Percentiles rank a stretch among this genome's conserved stretches.
Evolutionary conservation across 345 rosid genomes (phyloP).

Genomic region (Citrus inodora): DNA sequence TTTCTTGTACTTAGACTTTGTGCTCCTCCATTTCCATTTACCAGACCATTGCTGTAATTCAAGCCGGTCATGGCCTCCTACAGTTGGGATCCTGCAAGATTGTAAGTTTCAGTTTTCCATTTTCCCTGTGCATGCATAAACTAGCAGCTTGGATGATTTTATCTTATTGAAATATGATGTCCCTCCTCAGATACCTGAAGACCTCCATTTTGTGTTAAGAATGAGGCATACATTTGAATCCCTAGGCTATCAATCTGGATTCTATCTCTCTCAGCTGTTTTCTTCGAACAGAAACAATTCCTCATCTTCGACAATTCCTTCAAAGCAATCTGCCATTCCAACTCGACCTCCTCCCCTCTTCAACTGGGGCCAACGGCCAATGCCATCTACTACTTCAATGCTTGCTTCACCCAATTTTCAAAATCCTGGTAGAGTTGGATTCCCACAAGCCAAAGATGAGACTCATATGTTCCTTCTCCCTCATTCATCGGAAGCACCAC

Average conservation of each 20-base stretch:
- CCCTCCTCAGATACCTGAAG: slow-evolving; percentile 73
- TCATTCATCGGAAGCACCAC: slow-evolving; percentile 37
- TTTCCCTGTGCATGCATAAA: background rate
- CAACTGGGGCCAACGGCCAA: slow-evolving; percentile 64
- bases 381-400: slow-evolving; percentile 47
- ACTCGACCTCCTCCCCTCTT: slow-evolving; percentile 50
- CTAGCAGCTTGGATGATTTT: background rate
- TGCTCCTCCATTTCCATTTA: slow-evolving; percentile 9
- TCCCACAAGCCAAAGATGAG: slow-evolving; percentile 62
- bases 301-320: slow-evolving; percentile 51
- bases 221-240: slow-evolving; percentile 97
- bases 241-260: slow-evolving; percentile 87
- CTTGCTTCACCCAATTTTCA: slow-evolving; percentile 64
- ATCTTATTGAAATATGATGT: slow-evolving; percentile 1
- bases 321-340: slow-evolving; percentile 56
- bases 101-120: slow-evolving; percentile 43
- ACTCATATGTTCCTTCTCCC: slow-evolving; percentile 72
- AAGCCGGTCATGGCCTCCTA: slow-evolving; percentile 97
- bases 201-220: slow-evolving; percentile 92
- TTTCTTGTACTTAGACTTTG: slow-evolving; percentile 12
- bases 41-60: slow-evolving; percentile 98
- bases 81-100: slow-evolving; percentile 96
- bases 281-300: slow-evolving; percentile 55
- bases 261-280: slow-evolving; percentile 89
- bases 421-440: slow-evolving; percentile 45